Conservation (phyloP, 148 eudicot genomes). For the Cornus kousa region DNA sequence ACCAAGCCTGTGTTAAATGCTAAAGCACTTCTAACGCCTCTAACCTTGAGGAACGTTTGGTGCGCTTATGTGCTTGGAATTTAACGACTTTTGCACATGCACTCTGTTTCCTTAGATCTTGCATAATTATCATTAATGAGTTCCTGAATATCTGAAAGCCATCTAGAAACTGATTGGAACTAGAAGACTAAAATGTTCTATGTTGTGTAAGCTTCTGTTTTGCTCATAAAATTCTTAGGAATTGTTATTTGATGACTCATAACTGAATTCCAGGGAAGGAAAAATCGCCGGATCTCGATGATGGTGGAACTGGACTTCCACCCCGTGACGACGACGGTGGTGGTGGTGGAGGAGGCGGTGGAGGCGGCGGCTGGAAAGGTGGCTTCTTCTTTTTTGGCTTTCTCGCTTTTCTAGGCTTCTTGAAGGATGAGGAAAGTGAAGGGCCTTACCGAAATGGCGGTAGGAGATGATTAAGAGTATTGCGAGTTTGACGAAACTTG, state of each 20-base stretch:
- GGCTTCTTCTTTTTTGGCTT: conserved; percentile 58
- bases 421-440: conserved; percentile 53
- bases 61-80: no score
- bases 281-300: conserved; percentile 59
- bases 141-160: neutral
- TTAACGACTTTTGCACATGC: no score
- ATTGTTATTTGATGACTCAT: neutral
- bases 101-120: neutral
- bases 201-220: neutral
- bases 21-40: no score
- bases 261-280: conserved; percentile 39
- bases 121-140: neutral
- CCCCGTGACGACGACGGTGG: conserved; percentile 50
- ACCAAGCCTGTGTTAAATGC: no score
- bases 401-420: conserved; percentile 52
- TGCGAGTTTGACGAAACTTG: neutral
- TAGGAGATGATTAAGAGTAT: conserved; percentile 10
- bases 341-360: conserved; percentile 60
- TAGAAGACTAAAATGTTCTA: no score
- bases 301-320: conserved; percentile 47
- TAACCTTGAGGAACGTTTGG: no score
- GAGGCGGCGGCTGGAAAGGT: conserved; percentile 49
- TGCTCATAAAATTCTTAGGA: neutral
- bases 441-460: conserved; percentile 27
- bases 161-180: no score